phyloP scores from a whole-genome alignment of 2,329 filamentous ascomycete species.

The Clarireedia paspali region DNA sequence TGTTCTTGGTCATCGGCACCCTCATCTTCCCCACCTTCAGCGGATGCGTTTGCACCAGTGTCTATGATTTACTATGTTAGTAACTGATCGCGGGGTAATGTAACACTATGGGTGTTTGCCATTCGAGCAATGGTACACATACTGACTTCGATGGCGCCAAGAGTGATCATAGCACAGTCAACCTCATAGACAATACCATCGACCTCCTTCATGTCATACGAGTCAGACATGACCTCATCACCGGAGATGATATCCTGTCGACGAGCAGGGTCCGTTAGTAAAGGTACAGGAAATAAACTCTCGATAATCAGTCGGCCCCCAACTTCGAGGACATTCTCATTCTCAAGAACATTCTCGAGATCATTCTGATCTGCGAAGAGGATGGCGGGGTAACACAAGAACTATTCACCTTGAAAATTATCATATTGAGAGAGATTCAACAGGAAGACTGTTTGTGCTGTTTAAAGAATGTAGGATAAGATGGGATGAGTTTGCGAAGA shows the following conservation, averaged over 20 bases:
- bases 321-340: not conserved
- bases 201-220: slow-evolving; percentile 73
- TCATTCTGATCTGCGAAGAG: not conserved
- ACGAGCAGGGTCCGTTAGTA: slow-evolving; percentile 5
- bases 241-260: slow-evolving; percentile 75
- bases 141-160: slow-evolving; percentile 69
- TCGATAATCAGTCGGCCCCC: not conserved
- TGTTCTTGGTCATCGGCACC: slow-evolving; percentile 59
- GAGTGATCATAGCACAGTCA: slow-evolving; percentile 83
- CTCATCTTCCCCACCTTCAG: slow-evolving; percentile 72
- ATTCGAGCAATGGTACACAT: slow-evolving; percentile 18
- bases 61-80: slow-evolving; percentile 39
- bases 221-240: slow-evolving; percentile 97
- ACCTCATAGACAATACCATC: slow-evolving; percentile 81
- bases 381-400: slow-evolving; percentile 9
- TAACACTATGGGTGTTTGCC: not conserved
- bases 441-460: not conserved
- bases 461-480: not conserved
- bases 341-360: not conserved
- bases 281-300: not conserved
- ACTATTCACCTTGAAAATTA: slow-evolving; percentile 45
- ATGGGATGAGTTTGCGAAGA: slow-evolving; percentile 1
- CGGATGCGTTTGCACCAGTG: slow-evolving; percentile 93
- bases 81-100: not conserved
- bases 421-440: slow-evolving; percentile 37